Base-by-base conservation (phyloP, 305 asterid species). In the Caryopteris hybrid region DNA sequence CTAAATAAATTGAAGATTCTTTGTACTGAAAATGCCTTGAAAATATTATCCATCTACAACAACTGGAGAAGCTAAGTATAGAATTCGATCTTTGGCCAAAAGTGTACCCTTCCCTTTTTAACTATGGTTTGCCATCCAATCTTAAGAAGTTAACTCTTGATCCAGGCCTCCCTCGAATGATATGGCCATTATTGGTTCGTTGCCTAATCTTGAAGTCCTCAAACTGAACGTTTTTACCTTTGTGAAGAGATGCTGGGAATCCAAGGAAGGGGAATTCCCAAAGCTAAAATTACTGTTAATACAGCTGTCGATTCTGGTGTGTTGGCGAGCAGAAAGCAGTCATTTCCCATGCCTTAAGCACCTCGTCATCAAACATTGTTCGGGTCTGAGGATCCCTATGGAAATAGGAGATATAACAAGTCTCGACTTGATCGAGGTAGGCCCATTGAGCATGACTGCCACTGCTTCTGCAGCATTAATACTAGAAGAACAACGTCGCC, bases 121-220 rank as follows among this genome's bases (percentile, higher is more conserved):
- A 4, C 31, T 25, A 25, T 25, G 31, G 3, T 25, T 25, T 25
- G 4, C 31, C 31, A 25, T 4, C 2, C 31, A 25, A 25, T 25
- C 31, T 25, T 25, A 25, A 25, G 31, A 25, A 25, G 31, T 4
- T 25, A 25, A 25, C 31, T 25, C 31, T 25, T 2, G 31, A 25
- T 25, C 3, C 31, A 4, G 4, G 4, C 4, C 31, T 25, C 31
- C 31, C 31, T 25, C 31, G 2, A 2, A 25, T 2, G 31, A 25
- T 4, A 25, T 25, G 31, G 2, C 4, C 3, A 25, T 4, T 25
- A 33, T 80, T 0, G 70, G 80, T 17, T 65, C 61, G 5, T 71
- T 74, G 71, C 77, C 74, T 6, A 66, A 43, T 36, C 68, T 73
- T 41, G 65, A 67, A 51, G 74, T 41, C 17, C 70, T 74, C 34